Conservation (phyloP, 805 yeast genomes). For the Wickerhamomyces silvicola region DNA sequence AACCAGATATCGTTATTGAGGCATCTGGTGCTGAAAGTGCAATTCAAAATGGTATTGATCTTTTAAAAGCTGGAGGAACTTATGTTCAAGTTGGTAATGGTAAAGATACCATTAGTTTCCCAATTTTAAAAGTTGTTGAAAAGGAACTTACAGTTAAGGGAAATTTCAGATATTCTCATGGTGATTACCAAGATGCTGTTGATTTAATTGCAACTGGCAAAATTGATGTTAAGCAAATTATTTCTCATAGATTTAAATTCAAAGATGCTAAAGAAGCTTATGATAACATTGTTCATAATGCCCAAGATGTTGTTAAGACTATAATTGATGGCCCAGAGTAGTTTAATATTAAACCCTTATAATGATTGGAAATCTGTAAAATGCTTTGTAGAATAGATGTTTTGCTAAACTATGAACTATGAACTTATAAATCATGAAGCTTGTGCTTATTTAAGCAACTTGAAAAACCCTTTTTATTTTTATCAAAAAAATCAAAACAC, state of each 20-base stretch:
- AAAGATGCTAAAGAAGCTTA: conserved; percentile 72
- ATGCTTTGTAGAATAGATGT: too few species aligned
- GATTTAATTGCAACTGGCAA: conserved; percentile 55
- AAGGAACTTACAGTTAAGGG: conserved; percentile 70
- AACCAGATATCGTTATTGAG: conserved; percentile 66
- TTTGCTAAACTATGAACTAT: too few species aligned
- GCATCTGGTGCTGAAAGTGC: conserved; percentile 82
- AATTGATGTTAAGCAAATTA: conserved; percentile 59
- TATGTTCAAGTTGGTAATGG: conserved; percentile 88
- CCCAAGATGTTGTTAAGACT: conserved; percentile 64
- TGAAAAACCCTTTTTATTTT: too few species aligned
- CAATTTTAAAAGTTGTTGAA: conserved; percentile 61
- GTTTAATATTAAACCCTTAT: too few species aligned
- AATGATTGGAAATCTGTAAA: too few species aligned
- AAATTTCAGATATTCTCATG: conserved; percentile 71
- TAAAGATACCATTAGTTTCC: conserved; percentile 59
- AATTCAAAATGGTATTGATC: conserved; percentile 58
- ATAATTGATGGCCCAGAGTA: conserved; percentile 77
- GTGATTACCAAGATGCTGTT: conserved; percentile 72
- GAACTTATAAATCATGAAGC: too few species aligned
- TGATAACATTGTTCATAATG: conserved; percentile 54
- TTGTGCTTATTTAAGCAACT: too few species aligned
- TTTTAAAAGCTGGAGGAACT: conserved; percentile 61
- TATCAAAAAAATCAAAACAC: too few species aligned
- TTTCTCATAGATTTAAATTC: conserved; percentile 70